Evolutionary conservation across 2,329 filamentous ascomycete genomes (phyloP), one percentile per base, ranked within the genome.

Genomic region (Ophiostoma pallidulum): DNA sequence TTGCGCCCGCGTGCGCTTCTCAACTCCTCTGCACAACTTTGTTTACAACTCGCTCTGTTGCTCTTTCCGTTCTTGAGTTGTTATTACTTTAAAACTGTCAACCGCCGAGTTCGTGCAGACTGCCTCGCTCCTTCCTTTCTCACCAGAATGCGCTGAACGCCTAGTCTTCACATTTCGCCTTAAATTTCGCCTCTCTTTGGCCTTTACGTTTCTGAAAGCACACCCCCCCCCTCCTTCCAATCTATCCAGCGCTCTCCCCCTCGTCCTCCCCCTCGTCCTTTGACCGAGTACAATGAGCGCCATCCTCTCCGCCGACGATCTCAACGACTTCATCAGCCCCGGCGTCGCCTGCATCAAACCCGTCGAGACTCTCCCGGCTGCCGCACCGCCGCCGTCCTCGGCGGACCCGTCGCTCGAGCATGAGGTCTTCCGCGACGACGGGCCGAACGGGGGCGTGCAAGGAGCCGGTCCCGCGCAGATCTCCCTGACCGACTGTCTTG

Each of bases 271-370:
- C 36, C 8, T 18, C 13, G n/a, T 39, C 22, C 26, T 32, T 28
- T 28, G 20, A 14, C 24, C 41, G 9, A 18, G 39, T 56, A 72
- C 64, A 53, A 98, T 98, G 92, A 95, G 89, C 63, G 92, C 92
- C 53, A 98, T 98, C 60, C 84, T 98, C 59, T 97, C 90, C 48
- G 84, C 85, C 60, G 91, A 98, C 71, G 90, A 96, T 65, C 75
- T 98, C 52, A 98, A 98, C 73, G 92, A 98, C 73, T 98, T 98
- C 70, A 98, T 98, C 63, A 92, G 86, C 49, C 92, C 92, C 13
- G 90, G 91, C 53, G 90, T 98, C 60, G 92, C 92, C 53, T 98
- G 92, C 69, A 97, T 98, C 66, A 97, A 98, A 62, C 92, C 92
- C 24, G 77, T 98, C 62, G 92, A 98, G 66, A 94, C 88, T 2